These are phyloP conservation scores for Lathyrus tuberosus DNA, from an alignment of 306 rosid species.

Conservation along the genomic window DNA sequence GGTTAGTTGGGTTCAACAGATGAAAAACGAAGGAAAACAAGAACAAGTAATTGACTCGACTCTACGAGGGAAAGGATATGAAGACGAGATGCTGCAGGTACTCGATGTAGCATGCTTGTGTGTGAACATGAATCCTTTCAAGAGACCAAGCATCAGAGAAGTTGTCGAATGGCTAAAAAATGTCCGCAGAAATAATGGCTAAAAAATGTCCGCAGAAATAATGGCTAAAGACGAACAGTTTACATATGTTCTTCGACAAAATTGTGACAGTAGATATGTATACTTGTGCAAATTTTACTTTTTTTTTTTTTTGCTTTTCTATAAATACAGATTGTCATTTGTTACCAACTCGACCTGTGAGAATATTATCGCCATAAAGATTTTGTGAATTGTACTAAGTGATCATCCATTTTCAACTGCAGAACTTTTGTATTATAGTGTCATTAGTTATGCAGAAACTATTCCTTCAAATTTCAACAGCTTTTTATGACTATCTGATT, in stretches of 20 bases:
- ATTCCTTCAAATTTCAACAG: slow-evolving; percentile 12
- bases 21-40: slow-evolving; percentile 76
- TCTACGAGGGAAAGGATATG: slow-evolving; percentile 73
- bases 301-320: slow-evolving; percentile 45
- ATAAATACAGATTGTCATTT: slow-evolving; percentile 49
- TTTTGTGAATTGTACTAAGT: slow-evolving; percentile 40
- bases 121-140: slow-evolving; percentile 73
- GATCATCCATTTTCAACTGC: slow-evolving; percentile 40
- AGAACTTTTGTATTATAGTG: slow-evolving; percentile 30
- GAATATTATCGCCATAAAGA: slow-evolving; percentile 42
- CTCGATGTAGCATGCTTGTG: slow-evolving; percentile 93
- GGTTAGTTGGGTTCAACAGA: slow-evolving; percentile 85
- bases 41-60: slow-evolving; percentile 71
- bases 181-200: slow-evolving; percentile 61
- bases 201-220: slow-evolving; percentile 64
- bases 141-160: slow-evolving; percentile 84
- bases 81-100: slow-evolving; percentile 77
- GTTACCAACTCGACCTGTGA: slow-evolving; percentile 41
- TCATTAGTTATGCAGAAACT: slow-evolving; percentile 34
- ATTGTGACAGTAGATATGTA: slow-evolving; percentile 51
- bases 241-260: slow-evolving; percentile 11
- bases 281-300: slow-evolving; percentile 53
- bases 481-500: slow-evolving; percentile 24
- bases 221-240: slow-evolving; percentile 46
- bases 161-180: slow-evolving; percentile 83